These are phyloP conservation scores for Carex arenaria DNA, from an alignment of 202 grass and related monocot genomes.

Conservation along the genomic window DNA sequence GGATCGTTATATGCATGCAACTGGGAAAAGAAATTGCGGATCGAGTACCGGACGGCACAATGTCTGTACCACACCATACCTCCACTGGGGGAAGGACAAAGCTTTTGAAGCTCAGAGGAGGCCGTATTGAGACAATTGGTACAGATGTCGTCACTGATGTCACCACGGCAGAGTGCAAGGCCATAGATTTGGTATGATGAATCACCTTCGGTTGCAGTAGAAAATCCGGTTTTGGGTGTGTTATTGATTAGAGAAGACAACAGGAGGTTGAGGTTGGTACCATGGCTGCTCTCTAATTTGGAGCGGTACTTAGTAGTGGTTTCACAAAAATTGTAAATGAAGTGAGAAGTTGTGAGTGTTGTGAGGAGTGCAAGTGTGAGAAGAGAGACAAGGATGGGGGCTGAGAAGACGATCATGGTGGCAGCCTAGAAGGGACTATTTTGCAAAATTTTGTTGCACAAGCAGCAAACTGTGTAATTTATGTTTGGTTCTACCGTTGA, in stretches of 20 bases:
- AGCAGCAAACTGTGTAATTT: not conserved
- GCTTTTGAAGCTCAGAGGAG: not conserved
- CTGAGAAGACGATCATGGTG: not conserved
- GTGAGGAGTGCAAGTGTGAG: not conserved
- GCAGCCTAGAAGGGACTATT: not conserved
- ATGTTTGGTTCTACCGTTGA: not conserved
- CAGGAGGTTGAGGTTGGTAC: not conserved
- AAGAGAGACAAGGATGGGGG: not conserved
- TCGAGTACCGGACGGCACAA: slow-evolving; percentile 10
- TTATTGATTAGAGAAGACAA: not conserved
- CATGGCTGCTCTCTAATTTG: not conserved
- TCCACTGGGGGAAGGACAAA: not conserved
- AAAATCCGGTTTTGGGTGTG: not conserved
- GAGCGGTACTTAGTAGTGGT: not conserved
- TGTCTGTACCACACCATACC: not conserved
- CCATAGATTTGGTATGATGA: not conserved
- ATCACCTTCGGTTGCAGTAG: not conserved
- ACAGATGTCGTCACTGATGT: not conserved
- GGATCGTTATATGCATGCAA: not conserved
- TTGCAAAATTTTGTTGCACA: not conserved
- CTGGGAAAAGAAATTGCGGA: not conserved
- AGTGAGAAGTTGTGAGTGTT: not conserved
- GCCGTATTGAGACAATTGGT: not conserved
- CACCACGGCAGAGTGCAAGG: slow-evolving; percentile 9
- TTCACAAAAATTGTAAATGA: slow-evolving; percentile 1